Evolutionary conservation across 2,329 filamentous ascomycete species (phyloP), one percentile per base, ranked within the genome.

Genomic region (Thielaviopsis ethacetica): DNA sequence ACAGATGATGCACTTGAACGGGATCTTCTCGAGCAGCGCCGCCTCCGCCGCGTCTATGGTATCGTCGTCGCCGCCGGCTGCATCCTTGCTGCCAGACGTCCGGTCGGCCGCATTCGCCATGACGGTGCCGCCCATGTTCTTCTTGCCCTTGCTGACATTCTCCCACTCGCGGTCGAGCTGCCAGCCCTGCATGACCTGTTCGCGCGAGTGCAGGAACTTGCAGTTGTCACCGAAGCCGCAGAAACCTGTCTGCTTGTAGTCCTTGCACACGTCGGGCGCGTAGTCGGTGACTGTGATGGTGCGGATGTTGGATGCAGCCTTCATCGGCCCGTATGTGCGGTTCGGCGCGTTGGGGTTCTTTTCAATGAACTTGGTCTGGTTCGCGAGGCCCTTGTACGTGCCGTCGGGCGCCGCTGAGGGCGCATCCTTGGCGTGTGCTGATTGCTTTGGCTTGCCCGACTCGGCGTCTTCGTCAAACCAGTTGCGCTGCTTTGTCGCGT

Each of bases 151-250:
- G 6, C 83, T 87, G 2, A 84, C 82, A 41, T 81, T 85, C 68
- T 98, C 93, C 93, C 93, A 98, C 54, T 97, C 91, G 57, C 80
- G 79, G 70, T 98, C 93, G 4, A 98, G 77, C 69, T 97, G 89
- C 93, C 93, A 98, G 2, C 93, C 93, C 68, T 91, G 86, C 65
- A 91, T 89, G 68, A 88, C 86, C 69, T 89, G 86, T 66, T 88
- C 84, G 60, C 88, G 76, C 5, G 81, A 81, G 66, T 93, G 88
- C 0, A 89, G 67, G 67, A 84, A 93, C 67, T 90, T 95, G 74
- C 91, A 95, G 62, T 78, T 83, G 68, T 93, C 88, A 27, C 86
- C 67, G 41, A 71, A 72, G 0, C 70, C 80, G 64, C 81, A 85
- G 67, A 82, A 83, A 0, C 85, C 85, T 0, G 84, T 93, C 66